Conservation (phyloP, 2,329 filamentous ascomycete genomes). For the Mycosphaerelloides madeirae region DNA sequence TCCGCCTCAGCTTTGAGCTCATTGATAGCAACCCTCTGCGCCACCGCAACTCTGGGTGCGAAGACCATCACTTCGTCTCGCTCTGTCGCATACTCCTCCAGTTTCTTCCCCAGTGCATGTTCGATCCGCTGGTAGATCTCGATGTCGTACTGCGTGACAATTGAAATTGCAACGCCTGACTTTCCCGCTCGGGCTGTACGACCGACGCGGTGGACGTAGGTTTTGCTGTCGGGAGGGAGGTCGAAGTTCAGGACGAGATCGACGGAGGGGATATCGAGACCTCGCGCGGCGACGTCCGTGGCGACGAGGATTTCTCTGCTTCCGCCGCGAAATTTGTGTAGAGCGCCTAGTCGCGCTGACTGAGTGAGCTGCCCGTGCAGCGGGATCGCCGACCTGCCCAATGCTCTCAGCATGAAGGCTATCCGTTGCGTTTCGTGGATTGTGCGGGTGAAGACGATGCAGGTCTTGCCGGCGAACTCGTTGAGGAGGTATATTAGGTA, state of each 20-base stretch:
- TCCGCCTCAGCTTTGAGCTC: slow-evolving; percentile 80
- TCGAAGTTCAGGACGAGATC: slow-evolving; percentile 85
- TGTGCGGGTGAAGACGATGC: slow-evolving; percentile 87
- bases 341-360: slow-evolving; percentile 74
- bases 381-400: slow-evolving; percentile 87
- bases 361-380: slow-evolving; percentile 90
- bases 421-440: slow-evolving; percentile 86
- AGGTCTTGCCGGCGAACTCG: slow-evolving; percentile 78
- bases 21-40: slow-evolving; percentile 70
- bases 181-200: slow-evolving; percentile 84
- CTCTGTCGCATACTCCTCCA: slow-evolving; percentile 62
- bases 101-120: slow-evolving; percentile 70
- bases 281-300: slow-evolving; percentile 88
- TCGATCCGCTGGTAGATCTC: slow-evolving; percentile 80
- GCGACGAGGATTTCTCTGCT: slow-evolving; percentile 83
- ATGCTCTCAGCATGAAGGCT: slow-evolving; percentile 72
- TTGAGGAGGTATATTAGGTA: slow-evolving; percentile 84
- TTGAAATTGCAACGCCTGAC: slow-evolving; percentile 70
- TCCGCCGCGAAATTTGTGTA: slow-evolving; percentile 82
- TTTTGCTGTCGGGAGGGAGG: slow-evolving; percentile 78
- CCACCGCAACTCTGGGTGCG: slow-evolving; percentile 71
- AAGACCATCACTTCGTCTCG: slow-evolving; percentile 86
- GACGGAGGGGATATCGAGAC: slow-evolving; percentile 88
- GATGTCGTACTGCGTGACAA: slow-evolving; percentile 84
- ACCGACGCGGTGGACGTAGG: slow-evolving; percentile 84